Evolutionary conservation across 179 eudicot species (phyloP).

Genomic region (Spergularia azorica): DNA sequence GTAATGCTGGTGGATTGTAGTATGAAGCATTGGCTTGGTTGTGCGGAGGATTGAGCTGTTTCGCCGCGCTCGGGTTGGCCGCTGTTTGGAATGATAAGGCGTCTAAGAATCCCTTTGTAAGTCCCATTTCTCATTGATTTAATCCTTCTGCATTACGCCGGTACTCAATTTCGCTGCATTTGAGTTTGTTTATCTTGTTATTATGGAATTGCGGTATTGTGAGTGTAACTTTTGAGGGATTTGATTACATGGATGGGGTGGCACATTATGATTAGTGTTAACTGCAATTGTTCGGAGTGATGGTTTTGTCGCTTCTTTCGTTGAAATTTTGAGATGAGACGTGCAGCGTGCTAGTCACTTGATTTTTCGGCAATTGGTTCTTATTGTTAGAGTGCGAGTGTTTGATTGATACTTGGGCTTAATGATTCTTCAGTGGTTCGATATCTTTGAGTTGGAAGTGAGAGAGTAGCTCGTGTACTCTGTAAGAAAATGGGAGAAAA

Average conservation of each 20-base stretch:
- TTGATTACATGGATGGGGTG: not conserved
- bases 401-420: no score
- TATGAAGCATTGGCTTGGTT: slow-evolving; percentile 95
- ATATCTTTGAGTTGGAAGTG: no score
- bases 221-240: not conserved
- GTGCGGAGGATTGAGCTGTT: slow-evolving; percentile 85
- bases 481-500: no score
- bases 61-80: slow-evolving; percentile 61
- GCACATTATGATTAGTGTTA: not conserved
- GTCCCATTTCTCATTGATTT: slow-evolving; percentile 20
- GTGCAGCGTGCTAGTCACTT: not conserved
- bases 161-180: not conserved
- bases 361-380: not conserved
- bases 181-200: not conserved
- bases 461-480: no score
- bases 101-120: slow-evolving; percentile 78
- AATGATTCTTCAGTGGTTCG: no score
- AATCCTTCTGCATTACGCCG: not conserved
- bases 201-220: not conserved
- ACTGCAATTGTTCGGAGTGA: not conserved
- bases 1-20: slow-evolving; percentile 34
- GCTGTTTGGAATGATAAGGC: slow-evolving; percentile 92
- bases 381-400: no score
- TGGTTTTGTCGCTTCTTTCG: no score
- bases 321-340: not conserved